Percentiles rank a stretch among this genome's conserved stretches.
Conservation (phyloP, 805 yeast species). For the Myxozyma udenii region DNA sequence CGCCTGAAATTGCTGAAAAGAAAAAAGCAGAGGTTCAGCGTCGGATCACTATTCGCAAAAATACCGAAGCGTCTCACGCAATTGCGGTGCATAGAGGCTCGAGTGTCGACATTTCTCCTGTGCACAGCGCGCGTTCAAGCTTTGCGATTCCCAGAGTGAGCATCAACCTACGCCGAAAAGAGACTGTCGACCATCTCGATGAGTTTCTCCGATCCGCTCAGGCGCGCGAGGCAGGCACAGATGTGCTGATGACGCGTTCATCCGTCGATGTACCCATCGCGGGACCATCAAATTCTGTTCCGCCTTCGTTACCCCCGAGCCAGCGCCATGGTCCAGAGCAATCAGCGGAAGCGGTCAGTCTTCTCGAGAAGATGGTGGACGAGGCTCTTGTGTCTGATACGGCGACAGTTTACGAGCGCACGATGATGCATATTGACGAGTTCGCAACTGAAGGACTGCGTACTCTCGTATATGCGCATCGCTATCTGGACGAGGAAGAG, state of each 20-base stretch:
- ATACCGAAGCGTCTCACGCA: slow-evolving; percentile 72
- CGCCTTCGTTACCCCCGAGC: no score
- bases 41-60: slow-evolving; percentile 60
- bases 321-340: neutral
- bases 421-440: slow-evolving; percentile 86
- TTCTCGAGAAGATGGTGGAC: slow-evolving; percentile 35
- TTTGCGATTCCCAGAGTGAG: slow-evolving; percentile 30
- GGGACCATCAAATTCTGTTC: slow-evolving; percentile 6
- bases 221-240: slow-evolving; percentile 32
- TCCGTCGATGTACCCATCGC: slow-evolving; percentile 21
- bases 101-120: slow-evolving; percentile 1
- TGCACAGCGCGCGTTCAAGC: slow-evolving; percentile 39
- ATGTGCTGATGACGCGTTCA: slow-evolving; percentile 9
- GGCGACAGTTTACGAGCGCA: slow-evolving; percentile 72
- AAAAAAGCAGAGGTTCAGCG: slow-evolving; percentile 63
- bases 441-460: slow-evolving; percentile 94
- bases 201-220: slow-evolving; percentile 32
- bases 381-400: slow-evolving; percentile 66
- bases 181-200: slow-evolving; percentile 34
- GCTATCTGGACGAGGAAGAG: slow-evolving; percentile 58
- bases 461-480: slow-evolving; percentile 78
- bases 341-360: slow-evolving; percentile 9
- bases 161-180: slow-evolving; percentile 32
- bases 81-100: slow-evolving; percentile 49
- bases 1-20: slow-evolving; percentile 55